Evolutionary conservation across 2,329 filamentous ascomycete genomes (phyloP).

Genomic region (Botrytis cinerea): DNA sequence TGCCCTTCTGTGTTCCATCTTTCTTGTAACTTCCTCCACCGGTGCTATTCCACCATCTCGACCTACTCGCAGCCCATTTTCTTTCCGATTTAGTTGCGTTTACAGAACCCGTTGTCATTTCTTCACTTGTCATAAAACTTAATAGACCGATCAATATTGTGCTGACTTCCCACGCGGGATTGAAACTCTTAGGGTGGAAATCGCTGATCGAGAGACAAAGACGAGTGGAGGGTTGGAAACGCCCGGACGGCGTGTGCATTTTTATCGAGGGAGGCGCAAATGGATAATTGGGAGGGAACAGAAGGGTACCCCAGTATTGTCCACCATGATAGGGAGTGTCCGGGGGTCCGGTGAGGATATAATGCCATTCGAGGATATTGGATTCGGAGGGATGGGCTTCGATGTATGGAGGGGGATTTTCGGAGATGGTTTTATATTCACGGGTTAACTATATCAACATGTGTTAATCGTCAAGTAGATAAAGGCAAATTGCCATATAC

Average conservation of each 20-base stretch:
- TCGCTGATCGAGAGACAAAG: conserved; percentile 95
- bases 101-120: conserved; percentile 95
- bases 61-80: conserved; percentile 72
- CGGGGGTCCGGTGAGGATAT: conserved; percentile 91
- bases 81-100: conserved; percentile 76
- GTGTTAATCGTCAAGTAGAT: background rate
- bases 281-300: conserved; percentile 95
- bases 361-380: conserved; percentile 96
- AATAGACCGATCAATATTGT: conserved; percentile 93
- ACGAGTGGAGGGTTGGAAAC: conserved; percentile 89
- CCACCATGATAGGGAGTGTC: conserved; percentile 91
- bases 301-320: conserved; percentile 96
- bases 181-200: conserved; percentile 97
- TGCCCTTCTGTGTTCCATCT: conserved; percentile 60
- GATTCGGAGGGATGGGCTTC: conserved; percentile 84
- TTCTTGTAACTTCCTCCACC: conserved; percentile 58
- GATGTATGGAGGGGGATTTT: conserved; percentile 86
- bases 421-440: conserved; percentile 65
- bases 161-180: conserved; percentile 96
- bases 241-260: conserved; percentile 96
- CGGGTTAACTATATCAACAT: conserved; percentile 53
- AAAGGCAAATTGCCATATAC: background rate
- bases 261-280: conserved; percentile 96
- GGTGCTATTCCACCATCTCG: conserved; percentile 95
- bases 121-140: conserved; percentile 97